Evolutionary conservation across 768 basidiomycete species (phyloP).

Genomic region (Xerocomellus intermedius): DNA sequence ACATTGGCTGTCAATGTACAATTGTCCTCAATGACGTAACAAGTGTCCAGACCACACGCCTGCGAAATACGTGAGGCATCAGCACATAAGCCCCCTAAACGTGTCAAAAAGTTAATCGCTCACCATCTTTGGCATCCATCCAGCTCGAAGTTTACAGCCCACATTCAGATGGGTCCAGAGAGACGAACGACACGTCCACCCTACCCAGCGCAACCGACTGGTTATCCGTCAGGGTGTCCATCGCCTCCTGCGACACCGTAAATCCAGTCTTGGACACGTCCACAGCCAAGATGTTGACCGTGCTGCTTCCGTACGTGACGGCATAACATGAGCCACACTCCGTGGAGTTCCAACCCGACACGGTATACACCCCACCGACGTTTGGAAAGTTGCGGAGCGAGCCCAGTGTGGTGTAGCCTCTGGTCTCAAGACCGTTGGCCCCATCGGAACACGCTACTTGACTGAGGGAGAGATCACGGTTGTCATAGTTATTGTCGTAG

Average conservation of each 20-base stretch:
- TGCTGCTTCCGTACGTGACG: slow-evolving; percentile 30
- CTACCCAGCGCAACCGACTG: slow-evolving; percentile 16
- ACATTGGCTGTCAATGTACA: not conserved
- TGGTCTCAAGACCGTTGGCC: slow-evolving; percentile 34
- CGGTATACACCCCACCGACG: slow-evolving; percentile 32
- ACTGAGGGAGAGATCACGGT: slow-evolving; percentile 24
- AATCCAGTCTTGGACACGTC: slow-evolving; percentile 47
- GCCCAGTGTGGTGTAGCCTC: slow-evolving; percentile 35
- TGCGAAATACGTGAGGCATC: slow-evolving; percentile 4
- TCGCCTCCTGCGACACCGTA: slow-evolving; percentile 32
- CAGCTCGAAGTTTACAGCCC: not conserved
- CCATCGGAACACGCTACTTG: slow-evolving; percentile 41
- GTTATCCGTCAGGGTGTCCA: slow-evolving; percentile 22
- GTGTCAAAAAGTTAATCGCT: not conserved
- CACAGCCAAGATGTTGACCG: slow-evolving; percentile 52
- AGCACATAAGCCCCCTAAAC: not conserved
- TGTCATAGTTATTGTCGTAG: slow-evolving; percentile 39
- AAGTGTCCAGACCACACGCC: not conserved
- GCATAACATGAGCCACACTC: slow-evolving; percentile 33
- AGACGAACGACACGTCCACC: slow-evolving; percentile 15
- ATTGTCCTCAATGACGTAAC: not conserved
- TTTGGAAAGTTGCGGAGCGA: slow-evolving; percentile 39
- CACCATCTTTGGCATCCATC: not conserved
- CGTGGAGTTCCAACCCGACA: slow-evolving; percentile 22
- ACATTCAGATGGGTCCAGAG: not conserved